phyloP scores from a whole-genome alignment of 2,329 filamentous ascomycete genomes.

The Alternaria sp. region DNA sequence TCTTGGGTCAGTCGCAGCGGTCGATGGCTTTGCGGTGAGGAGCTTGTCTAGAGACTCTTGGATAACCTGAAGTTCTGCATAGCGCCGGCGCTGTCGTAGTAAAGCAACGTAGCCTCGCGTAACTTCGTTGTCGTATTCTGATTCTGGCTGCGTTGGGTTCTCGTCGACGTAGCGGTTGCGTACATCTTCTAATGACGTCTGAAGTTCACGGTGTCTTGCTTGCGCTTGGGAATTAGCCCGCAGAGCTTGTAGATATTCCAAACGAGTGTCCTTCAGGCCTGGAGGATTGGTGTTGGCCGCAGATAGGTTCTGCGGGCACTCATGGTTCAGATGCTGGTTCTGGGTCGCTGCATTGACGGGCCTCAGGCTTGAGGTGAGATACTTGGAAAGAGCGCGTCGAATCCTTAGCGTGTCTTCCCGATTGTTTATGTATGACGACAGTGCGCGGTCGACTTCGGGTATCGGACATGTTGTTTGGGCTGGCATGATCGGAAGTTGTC shows the following conservation, averaged over 20 bases:
- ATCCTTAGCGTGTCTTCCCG: constrained; percentile 48
- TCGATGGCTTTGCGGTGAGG: constrained; percentile 45
- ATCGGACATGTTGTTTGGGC: constrained; percentile 43
- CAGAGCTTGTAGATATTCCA: constrained; percentile 55
- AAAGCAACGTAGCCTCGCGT: constrained; percentile 51
- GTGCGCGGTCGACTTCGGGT: constrained; percentile 44
- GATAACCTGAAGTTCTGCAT: constrained; percentile 56
- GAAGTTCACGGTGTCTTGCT: constrained; percentile 44
- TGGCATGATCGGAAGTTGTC: constrained; percentile 24
- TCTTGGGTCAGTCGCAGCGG: constrained; percentile 32
- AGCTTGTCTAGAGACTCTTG: constrained; percentile 53
- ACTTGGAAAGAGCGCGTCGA: constrained; percentile 41
- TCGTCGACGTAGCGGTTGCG: constrained; percentile 32
- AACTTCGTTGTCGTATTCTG: constrained; percentile 38
- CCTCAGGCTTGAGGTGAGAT: constrained; percentile 39
- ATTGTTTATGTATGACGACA: constrained; percentile 46
- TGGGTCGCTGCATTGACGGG: constrained; percentile 36
- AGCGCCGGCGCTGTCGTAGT: constrained; percentile 54
- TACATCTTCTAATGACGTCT: constrained; percentile 41
- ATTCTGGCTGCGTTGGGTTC: constrained; percentile 36
- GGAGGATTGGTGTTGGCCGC: constrained; percentile 36
- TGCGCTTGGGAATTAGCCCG: constrained; percentile 52
- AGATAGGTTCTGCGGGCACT: constrained; percentile 32
- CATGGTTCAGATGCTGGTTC: constrained; percentile 42
- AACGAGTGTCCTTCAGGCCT: constrained; percentile 52